Evolutionary conservation across 2,329 filamentous ascomycete genomes (phyloP), one percentile per base, ranked within the genome.

Genomic region (Penicillium psychrosexuale): DNA sequence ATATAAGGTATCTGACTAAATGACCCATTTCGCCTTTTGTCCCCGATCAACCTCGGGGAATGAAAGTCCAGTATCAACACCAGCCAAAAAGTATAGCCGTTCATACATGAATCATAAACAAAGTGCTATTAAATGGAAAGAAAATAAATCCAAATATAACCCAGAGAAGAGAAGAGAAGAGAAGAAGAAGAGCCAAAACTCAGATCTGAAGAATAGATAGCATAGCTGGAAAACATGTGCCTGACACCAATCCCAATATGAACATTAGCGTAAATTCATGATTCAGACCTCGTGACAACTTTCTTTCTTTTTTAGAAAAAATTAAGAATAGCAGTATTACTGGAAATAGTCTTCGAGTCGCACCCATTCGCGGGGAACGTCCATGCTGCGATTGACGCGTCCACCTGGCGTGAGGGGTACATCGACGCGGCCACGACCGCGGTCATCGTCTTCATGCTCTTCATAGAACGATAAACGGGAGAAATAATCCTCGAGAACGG

Each of bases 401-500:
- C 82, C 82, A 22, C 84, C 85, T 3, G 85, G 84, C 0, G 84
- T 87, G 17, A 88, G 74, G 19, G 85, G 84, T 11, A 86, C 77
- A 61, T 86, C 83, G 17, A 78, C 75, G 57, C 75, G 72, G 45
- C 72, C 75, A 7, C 67, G 63, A 24, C 73, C 73, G 24, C 75
- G 72, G 33, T 79, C 78, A 33, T 82, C 80, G 48, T 82, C 82
- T 37, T 83, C 80, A 39, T 77, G 78, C 39, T 90, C 87, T 53
- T 89, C 88, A 60, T 90, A 71, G 33, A 65, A 69, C 0, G 89
- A 89, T 37, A 96, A 75, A 1, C 92, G 84, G 0, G 87, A 80
- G 69, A 97, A 97, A 72, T 97, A 97, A 66, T 96, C 92, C 1
- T 91, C 89, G 44, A 96, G 72, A 0, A 83, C 83, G 12, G 71